Evolutionary conservation across 2,329 filamentous ascomycete genomes (phyloP).

Genomic region (Fusarium compactum): DNA sequence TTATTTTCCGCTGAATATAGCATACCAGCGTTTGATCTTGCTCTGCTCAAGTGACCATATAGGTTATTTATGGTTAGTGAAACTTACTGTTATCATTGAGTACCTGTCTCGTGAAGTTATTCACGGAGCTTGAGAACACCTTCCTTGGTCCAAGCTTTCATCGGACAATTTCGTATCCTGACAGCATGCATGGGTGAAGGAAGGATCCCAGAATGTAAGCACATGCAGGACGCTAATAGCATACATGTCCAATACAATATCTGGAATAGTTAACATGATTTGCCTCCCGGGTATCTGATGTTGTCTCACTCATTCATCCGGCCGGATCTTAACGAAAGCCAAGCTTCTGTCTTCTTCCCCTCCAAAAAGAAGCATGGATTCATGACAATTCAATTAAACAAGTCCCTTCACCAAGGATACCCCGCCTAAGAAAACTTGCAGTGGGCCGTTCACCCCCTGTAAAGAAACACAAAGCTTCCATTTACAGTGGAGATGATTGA

Average conservation of each 20-base stretch:
- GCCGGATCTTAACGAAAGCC: not conserved
- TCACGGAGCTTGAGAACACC: not conserved
- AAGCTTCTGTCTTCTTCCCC: not conserved
- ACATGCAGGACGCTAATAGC: not conserved
- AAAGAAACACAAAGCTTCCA: conserved; percentile 28
- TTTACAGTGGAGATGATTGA: conserved; percentile 31
- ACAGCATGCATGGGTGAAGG: not conserved
- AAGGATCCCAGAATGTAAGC: not conserved
- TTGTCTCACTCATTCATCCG: not conserved
- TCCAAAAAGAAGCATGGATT: not conserved
- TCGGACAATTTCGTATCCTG: conserved; percentile 7
- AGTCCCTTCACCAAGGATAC: conserved; percentile 26
- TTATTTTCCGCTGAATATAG: not conserved
- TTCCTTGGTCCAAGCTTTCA: not conserved
- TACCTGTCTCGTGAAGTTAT: not conserved
- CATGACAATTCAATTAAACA: conserved; percentile 34
- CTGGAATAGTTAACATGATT: not conserved
- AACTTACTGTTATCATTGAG: not conserved
- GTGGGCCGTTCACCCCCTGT: conserved; percentile 25
- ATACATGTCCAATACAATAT: not conserved
- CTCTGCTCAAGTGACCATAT: not conserved
- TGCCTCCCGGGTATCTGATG: not conserved
- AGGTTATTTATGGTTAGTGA: not conserved
- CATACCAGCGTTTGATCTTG: not conserved
- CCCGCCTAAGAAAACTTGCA: conserved; percentile 33